phyloP scores from a whole-genome alignment of 2,329 filamentous ascomycete species.

The Monilinia polystroma region DNA sequence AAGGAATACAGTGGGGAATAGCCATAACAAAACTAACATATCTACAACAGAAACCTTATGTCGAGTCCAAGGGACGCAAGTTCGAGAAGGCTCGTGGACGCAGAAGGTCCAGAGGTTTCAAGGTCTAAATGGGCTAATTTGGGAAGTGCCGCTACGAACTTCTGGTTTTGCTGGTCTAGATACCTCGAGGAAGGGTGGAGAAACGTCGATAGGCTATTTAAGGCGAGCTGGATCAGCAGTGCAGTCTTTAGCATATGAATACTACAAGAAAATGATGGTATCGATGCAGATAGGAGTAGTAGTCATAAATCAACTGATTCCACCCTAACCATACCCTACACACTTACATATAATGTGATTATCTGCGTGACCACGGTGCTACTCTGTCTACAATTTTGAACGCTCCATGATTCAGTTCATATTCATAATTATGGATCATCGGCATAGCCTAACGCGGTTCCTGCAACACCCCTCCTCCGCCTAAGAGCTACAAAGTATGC shows the following conservation, averaged over 20 bases:
- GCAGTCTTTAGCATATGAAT: constrained; percentile 18
- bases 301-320: constrained; percentile 14
- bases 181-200: constrained; percentile 25
- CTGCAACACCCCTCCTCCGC: constrained; percentile 54
- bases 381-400: neutral
- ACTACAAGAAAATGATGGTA: constrained; percentile 22
- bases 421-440: constrained; percentile 11
- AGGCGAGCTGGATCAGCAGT: constrained; percentile 17
- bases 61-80: constrained; percentile 99
- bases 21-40: constrained; percentile 39
- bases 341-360: neutral
- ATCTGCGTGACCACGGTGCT: neutral
- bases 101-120: constrained; percentile 98
- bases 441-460: constrained; percentile 6
- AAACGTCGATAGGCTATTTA: constrained; percentile 19
- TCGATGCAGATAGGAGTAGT: constrained; percentile 23
- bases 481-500: constrained; percentile 79
- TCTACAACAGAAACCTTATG: constrained; percentile 78
- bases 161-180: constrained; percentile 32
- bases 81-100: constrained; percentile 99
- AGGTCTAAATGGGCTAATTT: constrained; percentile 71
- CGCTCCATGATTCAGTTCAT: neutral
- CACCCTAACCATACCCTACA: neutral
- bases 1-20: constrained; percentile 42
- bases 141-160: constrained; percentile 29